phyloP scores from a whole-genome alignment of 495 filamentous ascomycete genomes.

The Recurvomyces mirabilis region DNA sequence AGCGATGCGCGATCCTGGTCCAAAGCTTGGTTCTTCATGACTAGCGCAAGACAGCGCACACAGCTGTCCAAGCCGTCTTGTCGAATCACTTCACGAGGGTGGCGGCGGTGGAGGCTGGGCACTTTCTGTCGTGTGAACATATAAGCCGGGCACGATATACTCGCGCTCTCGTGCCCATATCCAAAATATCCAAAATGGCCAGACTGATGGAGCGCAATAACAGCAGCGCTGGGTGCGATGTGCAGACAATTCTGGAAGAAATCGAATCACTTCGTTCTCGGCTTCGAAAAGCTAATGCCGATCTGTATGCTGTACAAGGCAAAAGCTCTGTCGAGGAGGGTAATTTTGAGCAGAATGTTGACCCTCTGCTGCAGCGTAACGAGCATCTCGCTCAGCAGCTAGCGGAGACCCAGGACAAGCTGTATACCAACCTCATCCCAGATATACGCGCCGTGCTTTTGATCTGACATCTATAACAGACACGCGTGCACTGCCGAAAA shows the following conservation, averaged over 20 bases:
- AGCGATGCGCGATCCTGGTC: neutral
- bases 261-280: slow-evolving; percentile 2
- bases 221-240: neutral
- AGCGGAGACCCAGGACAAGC: neutral
- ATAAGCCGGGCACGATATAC: neutral
- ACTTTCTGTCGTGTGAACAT: neutral
- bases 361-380: slow-evolving; percentile 1
- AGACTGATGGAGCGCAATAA: slow-evolving; percentile 1
- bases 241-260: slow-evolving; percentile 1
- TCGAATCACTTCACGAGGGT: neutral
- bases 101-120: slow-evolving; percentile 1
- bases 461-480: neutral
- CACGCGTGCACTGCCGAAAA: neutral
- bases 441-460: slow-evolving; percentile 1
- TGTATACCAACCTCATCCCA: neutral
- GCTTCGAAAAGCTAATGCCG: neutral
- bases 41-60: slow-evolving; percentile 1
- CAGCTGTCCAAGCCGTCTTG: slow-evolving; percentile 1
- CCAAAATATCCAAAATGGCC: neutral
- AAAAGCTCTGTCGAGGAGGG: slow-evolving; percentile 1
- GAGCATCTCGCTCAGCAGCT: neutral
- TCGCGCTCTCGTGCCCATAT: neutral
- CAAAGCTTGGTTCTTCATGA: slow-evolving; percentile 1
- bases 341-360: neutral
- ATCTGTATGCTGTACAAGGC: neutral